Conservation (phyloP, 805 yeast species). For the Cyberlindnera lachancei region DNA sequence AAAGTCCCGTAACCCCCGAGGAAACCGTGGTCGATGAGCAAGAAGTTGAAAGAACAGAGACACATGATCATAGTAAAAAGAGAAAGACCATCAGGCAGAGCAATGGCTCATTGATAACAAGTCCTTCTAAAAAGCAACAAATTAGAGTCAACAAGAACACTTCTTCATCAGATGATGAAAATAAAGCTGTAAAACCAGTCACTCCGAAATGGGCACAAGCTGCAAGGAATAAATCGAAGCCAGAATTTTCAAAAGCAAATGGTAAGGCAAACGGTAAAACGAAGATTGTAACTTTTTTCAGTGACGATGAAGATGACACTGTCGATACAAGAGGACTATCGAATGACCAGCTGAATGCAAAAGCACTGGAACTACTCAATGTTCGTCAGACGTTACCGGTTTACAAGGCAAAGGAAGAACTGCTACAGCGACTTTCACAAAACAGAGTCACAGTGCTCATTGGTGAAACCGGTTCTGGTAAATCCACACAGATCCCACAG, state of each 20-base stretch:
- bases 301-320: slow-evolving; percentile 28
- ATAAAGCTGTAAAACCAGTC: too few species aligned
- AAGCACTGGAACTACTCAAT: slow-evolving; percentile 38
- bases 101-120: neutral
- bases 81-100: neutral
- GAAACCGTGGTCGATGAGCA: neutral
- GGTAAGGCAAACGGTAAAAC: slow-evolving; percentile 7
- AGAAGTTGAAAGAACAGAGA: slow-evolving; percentile 1
- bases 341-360: slow-evolving; percentile 25
- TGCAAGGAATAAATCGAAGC: slow-evolving; percentile 1
- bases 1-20: neutral
- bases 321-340: slow-evolving; percentile 13
- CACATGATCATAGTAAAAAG: slow-evolving; percentile 16
- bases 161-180: too few species aligned
- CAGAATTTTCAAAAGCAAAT: too few species aligned
- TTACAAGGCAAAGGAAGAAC: slow-evolving; percentile 57
- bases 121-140: too few species aligned
- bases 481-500: slow-evolving; percentile 95
- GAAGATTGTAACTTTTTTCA: slow-evolving; percentile 29
- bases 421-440: slow-evolving; percentile 44
- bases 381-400: slow-evolving; percentile 65
- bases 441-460: slow-evolving; percentile 73
- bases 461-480: slow-evolving; percentile 98
- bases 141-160: too few species aligned
- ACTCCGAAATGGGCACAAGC: neutral